These are phyloP conservation scores for Sonneratia caseolaris DNA, from an alignment of 345 rosid genomes.

Conservation along the genomic window DNA sequence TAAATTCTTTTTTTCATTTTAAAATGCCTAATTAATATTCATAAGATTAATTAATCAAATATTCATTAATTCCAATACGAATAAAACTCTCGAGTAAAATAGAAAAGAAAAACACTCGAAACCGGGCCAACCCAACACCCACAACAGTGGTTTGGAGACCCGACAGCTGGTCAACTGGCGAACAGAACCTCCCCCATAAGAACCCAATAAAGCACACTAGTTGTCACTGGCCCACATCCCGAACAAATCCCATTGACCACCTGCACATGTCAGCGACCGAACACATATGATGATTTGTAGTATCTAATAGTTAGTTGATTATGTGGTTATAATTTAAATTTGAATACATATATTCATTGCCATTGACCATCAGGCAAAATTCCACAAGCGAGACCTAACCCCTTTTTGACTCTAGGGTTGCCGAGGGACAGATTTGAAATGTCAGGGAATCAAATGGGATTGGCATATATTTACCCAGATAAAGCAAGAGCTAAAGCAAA, in stretches of 20 bases:
- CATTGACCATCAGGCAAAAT: neutral
- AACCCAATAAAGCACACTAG: neutral
- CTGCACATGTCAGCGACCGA: constrained; percentile 1
- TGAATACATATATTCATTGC: too few relatives aligned
- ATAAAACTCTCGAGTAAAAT: too few relatives aligned
- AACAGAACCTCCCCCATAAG: neutral
- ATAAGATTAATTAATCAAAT: too few relatives aligned
- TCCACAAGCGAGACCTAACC: neutral
- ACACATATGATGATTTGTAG: neutral
- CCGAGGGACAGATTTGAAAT: neutral
- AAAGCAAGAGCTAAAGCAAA: neutral
- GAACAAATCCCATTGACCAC: neutral
- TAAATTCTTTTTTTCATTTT: too few relatives aligned
- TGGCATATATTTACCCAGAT: neutral
- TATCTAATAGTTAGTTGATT: too few relatives aligned
- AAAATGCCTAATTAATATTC: too few relatives aligned
- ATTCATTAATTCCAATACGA: too few relatives aligned
- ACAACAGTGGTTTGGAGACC: neutral
- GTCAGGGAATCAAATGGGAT: neutral
- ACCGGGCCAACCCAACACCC: neutral
- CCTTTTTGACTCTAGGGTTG: neutral
- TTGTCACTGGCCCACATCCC: neutral
- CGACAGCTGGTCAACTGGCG: neutral
- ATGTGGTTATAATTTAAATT: too few relatives aligned
- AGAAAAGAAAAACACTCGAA: too few relatives aligned